Evolutionary conservation across 306 rosid species (phyloP).

Genomic region (Pyrus communis): DNA sequence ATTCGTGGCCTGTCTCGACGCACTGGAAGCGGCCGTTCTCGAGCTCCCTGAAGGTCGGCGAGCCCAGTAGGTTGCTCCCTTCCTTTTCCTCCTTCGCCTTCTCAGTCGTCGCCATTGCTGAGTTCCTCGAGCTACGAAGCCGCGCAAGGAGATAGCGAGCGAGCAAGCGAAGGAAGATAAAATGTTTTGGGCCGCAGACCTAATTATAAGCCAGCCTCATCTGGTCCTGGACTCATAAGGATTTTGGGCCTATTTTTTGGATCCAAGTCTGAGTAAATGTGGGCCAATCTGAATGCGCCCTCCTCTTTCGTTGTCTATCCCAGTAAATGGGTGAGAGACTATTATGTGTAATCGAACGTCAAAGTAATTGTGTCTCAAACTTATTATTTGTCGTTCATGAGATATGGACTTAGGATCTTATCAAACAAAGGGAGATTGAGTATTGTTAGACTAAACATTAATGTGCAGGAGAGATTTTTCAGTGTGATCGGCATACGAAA

Average conservation of each 20-base stretch:
- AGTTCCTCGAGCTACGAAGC: background rate
- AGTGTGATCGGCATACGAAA: rapidly evolving
- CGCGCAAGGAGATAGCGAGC: background rate
- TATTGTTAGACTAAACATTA: too few relatives aligned
- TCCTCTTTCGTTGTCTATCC: background rate
- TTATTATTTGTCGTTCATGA: too few relatives aligned
- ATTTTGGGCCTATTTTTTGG: background rate
- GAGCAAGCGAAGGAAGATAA: background rate
- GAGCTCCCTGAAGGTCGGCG: slow-evolving; percentile 64
- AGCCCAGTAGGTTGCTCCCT: slow-evolving; percentile 60
- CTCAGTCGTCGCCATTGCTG: slow-evolving; percentile 36
- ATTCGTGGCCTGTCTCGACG: slow-evolving; percentile 76
- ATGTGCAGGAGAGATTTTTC: too few relatives aligned
- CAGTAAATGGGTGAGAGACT: background rate
- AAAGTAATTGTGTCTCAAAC: too few relatives aligned
- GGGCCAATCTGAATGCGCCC: background rate
- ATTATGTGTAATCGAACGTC: too few relatives aligned
- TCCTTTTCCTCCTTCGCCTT: slow-evolving; percentile 37
- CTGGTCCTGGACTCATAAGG: background rate
- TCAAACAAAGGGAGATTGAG: too few relatives aligned
- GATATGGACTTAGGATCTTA: too few relatives aligned
- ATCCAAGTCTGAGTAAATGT: background rate
- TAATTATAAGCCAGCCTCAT: background rate
- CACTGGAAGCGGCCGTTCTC: slow-evolving; percentile 76
- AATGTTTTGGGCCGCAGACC: background rate